Conservation (phyloP, 2,329 filamentous ascomycete genomes). For the Mollisia scopiformis region DNA sequence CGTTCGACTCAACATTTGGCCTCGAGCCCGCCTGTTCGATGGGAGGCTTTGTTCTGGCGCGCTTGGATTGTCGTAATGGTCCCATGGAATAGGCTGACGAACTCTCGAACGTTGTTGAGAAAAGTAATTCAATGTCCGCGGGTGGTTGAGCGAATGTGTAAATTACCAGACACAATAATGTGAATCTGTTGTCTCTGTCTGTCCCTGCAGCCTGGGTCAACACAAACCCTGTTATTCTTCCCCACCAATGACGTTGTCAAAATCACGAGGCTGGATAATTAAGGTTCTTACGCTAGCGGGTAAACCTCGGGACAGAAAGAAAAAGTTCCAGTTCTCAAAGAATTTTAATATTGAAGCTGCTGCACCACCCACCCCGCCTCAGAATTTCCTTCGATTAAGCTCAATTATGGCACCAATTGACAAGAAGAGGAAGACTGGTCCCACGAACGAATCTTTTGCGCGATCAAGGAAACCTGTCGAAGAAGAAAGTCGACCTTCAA, state of each 20-base stretch:
- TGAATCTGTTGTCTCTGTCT: slow-evolving; percentile 1
- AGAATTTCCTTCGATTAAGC: not conserved
- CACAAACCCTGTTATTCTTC: not conserved
- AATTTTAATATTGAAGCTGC: not conserved
- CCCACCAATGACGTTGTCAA: not conserved
- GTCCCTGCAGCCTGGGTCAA: not conserved
- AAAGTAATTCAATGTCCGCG: not conserved
- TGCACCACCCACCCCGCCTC: not conserved
- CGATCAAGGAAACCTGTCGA: slow-evolving; percentile 31
- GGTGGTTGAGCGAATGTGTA: not conserved
- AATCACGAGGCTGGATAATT: not conserved
- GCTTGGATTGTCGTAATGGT: slow-evolving; percentile 31
- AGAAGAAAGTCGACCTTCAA: slow-evolving; percentile 32
- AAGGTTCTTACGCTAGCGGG: not conserved
- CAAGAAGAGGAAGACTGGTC: slow-evolving; percentile 36
- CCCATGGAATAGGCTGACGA: slow-evolving; percentile 25
- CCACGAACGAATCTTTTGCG: slow-evolving; percentile 38
- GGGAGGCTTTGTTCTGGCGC: slow-evolving; percentile 28
- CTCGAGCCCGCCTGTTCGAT: slow-evolving; percentile 18
- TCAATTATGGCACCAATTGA: slow-evolving; percentile 37
- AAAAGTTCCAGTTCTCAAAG: slow-evolving; percentile 14
- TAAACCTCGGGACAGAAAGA: slow-evolving; percentile 8
- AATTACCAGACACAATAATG: not conserved
- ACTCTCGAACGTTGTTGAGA: slow-evolving; percentile 3
- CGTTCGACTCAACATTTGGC: not conserved